phyloP scores from a whole-genome alignment of 768 basidiomycete genomes.

The Cubamyces sp. region DNA sequence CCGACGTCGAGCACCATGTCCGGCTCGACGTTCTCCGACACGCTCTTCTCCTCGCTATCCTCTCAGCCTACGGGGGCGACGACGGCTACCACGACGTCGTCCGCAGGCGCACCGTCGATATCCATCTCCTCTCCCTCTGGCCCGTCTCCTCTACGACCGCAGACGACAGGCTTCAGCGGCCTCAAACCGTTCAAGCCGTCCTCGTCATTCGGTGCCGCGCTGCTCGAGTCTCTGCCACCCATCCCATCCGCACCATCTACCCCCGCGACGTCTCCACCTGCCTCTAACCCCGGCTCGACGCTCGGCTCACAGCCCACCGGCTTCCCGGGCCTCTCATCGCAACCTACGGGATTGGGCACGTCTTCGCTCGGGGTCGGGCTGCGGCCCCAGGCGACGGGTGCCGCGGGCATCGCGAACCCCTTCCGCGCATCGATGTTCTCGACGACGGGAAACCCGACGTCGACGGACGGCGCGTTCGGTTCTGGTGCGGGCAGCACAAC shows the following conservation, averaged over 20 bases:
- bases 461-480: constrained; percentile 11
- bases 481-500: constrained; percentile 14
- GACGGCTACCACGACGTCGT: constrained; percentile 34
- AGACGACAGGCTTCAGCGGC: constrained; percentile 54
- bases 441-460: constrained; percentile 14
- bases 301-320: constrained; percentile 61
- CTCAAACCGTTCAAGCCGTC: constrained; percentile 61
- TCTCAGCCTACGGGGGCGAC: constrained; percentile 56
- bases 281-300: constrained; percentile 18
- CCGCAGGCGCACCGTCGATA: constrained; percentile 36
- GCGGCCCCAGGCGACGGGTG: constrained; percentile 45
- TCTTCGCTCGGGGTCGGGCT: constrained; percentile 37
- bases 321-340: constrained; percentile 43
- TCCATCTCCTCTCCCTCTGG: constrained; percentile 30
- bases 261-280: constrained; percentile 38
- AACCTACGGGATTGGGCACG: constrained; percentile 27
- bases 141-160: constrained; percentile 43
- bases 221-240: constrained; percentile 61
- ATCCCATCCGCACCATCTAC: constrained; percentile 61
- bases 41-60: constrained; percentile 51
- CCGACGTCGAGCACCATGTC: constrained; percentile 41
- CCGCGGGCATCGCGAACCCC: constrained; percentile 41
- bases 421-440: constrained; percentile 46
- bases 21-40: constrained; percentile 51
- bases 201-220: constrained; percentile 53